Evolutionary conservation across 805 yeast species (phyloP).

Genomic region (Suhomyces kilbournensis): DNA sequence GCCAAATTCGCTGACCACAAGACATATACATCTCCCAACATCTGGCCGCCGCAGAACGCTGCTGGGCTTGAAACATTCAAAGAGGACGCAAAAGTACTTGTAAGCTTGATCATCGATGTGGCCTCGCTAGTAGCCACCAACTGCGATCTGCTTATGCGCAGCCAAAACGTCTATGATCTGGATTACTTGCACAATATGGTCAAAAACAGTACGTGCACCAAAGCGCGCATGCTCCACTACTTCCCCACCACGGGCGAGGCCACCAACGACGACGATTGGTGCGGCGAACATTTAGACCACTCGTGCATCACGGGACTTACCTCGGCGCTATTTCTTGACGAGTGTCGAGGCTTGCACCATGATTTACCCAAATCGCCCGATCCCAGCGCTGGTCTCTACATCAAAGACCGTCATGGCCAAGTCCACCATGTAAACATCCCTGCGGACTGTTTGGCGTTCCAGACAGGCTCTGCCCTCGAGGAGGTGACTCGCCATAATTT

Average conservation of each 20-base stretch:
- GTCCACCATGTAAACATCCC: slow-evolving; percentile 54
- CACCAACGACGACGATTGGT: slow-evolving; percentile 44
- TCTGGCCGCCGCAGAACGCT: slow-evolving; percentile 43
- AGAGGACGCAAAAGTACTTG: slow-evolving; percentile 33
- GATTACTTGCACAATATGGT: slow-evolving; percentile 47
- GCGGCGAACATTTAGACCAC: slow-evolving; percentile 62
- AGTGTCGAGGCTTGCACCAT: slow-evolving; percentile 20
- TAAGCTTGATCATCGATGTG: slow-evolving; percentile 46
- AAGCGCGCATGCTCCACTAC: slow-evolving; percentile 57
- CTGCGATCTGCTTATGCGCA: slow-evolving; percentile 45
- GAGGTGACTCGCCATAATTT: slow-evolving; percentile 47
- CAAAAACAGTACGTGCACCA: slow-evolving; percentile 48
- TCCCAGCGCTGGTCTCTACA: slow-evolving; percentile 48
- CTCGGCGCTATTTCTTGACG: slow-evolving; percentile 50
- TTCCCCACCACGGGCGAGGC: slow-evolving; percentile 29
- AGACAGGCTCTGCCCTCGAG: slow-evolving; percentile 57
- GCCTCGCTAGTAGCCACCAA: slow-evolving; percentile 51
- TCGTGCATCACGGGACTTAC: slow-evolving; percentile 59
- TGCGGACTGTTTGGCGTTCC: slow-evolving; percentile 54
- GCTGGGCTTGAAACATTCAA: slow-evolving; percentile 32
- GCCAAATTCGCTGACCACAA: slow-evolving; percentile 30
- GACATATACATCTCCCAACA: slow-evolving; percentile 48
- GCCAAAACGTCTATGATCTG: not conserved
- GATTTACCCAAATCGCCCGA: slow-evolving; percentile 39
- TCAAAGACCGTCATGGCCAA: slow-evolving; percentile 43